Conservation (phyloP, 345 rosid species). For the Acer campestre region DNA sequence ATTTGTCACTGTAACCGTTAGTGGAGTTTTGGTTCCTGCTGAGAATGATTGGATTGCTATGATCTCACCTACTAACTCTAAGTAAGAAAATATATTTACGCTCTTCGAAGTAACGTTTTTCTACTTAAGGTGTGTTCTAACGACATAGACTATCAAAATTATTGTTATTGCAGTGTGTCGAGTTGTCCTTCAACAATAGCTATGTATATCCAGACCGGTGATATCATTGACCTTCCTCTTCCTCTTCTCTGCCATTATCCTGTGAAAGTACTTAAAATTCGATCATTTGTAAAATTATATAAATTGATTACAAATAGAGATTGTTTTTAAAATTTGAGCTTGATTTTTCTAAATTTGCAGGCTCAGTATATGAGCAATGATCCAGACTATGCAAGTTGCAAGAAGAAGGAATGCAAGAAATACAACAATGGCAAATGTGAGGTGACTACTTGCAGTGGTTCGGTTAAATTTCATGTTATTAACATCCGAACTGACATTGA, state of each 20-base stretch:
- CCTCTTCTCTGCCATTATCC: constrained; percentile 69
- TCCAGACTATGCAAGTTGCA: constrained; percentile 52
- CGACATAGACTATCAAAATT: no score
- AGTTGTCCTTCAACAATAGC: constrained; percentile 33
- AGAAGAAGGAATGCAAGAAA: constrained; percentile 39
- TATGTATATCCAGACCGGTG: constrained; percentile 56
- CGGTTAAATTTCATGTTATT: constrained; percentile 49
- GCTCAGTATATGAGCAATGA: constrained; percentile 51
- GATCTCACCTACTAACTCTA: constrained; percentile 57
- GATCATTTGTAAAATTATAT: no score
- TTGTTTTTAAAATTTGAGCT: background rate
- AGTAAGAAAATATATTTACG: constrained; percentile 29
- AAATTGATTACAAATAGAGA: no score
- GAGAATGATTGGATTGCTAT: constrained; percentile 60
- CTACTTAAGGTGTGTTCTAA: no score
- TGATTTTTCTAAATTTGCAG: constrained; percentile 26
- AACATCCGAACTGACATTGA: constrained; percentile 64
- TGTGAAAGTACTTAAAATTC: constrained; percentile 45
- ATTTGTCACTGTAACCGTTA: constrained; percentile 44
- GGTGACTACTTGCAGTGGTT: constrained; percentile 39
- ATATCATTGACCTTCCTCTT: constrained; percentile 43
- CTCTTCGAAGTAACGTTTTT: no score
- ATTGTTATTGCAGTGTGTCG: constrained; percentile 31
- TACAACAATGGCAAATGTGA: constrained; percentile 27
- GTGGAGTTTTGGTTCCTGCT: constrained; percentile 49